phyloP scores from a whole-genome alignment of 1,139 yeast genomes.

The Blastobotrys illinoisensis region DNA sequence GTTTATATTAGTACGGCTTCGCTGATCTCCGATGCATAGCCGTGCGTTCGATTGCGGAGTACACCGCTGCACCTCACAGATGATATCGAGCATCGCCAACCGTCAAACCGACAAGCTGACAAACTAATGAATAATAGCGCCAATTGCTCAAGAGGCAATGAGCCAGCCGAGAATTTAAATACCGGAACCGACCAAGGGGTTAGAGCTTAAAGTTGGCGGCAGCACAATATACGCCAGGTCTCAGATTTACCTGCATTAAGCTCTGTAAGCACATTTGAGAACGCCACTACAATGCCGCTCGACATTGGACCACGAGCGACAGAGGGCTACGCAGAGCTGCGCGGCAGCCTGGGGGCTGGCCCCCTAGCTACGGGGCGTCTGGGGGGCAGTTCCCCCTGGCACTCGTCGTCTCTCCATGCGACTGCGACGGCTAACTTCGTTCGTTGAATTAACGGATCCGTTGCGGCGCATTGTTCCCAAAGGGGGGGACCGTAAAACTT shows the following conservation, averaged over 20 bases:
- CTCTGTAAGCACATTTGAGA: neutral
- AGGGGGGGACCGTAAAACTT: neutral
- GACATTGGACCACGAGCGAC: neutral
- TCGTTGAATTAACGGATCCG: neutral
- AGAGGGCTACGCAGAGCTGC: neutral
- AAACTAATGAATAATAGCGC: too few relatives aligned
- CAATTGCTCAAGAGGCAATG: too few relatives aligned
- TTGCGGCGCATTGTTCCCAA: neutral
- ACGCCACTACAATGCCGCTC: neutral
- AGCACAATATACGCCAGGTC: too few relatives aligned
- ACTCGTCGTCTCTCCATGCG: too few relatives aligned
- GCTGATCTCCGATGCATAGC: slow-evolving; percentile 1
- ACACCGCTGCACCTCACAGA: too few relatives aligned
- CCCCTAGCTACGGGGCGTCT: neutral
- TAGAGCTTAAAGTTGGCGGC: too few relatives aligned
- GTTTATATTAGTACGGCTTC: too few relatives aligned
- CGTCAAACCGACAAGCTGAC: too few relatives aligned
- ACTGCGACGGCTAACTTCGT: neutral
- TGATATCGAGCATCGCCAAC: too few relatives aligned
- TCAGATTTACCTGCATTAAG: neutral
- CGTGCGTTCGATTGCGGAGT: neutral
- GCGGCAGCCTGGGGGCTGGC: neutral
- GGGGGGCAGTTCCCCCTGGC: neutral
- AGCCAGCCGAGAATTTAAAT: too few relatives aligned
- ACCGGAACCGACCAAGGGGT: too few relatives aligned